Percentiles rank a stretch among this genome's conserved stretches.
These are phyloP conservation scores for Curvularia lunata DNA, from an alignment of 2,329 filamentous ascomycete species.

Conservation along the genomic window DNA sequence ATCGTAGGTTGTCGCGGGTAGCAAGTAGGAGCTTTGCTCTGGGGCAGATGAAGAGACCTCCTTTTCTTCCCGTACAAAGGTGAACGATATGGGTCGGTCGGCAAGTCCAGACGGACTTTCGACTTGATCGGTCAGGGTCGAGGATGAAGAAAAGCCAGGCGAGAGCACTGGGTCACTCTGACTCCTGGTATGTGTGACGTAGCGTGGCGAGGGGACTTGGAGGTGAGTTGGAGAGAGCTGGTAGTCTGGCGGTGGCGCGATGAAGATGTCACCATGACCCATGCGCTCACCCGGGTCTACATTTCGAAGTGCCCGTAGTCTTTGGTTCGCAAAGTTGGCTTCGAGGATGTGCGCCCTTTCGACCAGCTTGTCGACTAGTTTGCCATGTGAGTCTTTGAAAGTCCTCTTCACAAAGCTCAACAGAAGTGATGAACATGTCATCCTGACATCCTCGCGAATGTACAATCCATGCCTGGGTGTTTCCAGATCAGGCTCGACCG, in stretches of 20 bases:
- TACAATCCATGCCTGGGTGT: slow-evolving; percentile 74
- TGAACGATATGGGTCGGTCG: slow-evolving; percentile 21
- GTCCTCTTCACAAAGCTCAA: slow-evolving; percentile 81
- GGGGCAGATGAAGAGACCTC: slow-evolving; percentile 20
- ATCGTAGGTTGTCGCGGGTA: slow-evolving; percentile 34
- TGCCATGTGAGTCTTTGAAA: slow-evolving; percentile 74
- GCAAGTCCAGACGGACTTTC: slow-evolving; percentile 17
- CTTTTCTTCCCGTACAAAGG: slow-evolving; percentile 19
- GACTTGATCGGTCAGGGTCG: slow-evolving; percentile 22
- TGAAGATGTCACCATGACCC: slow-evolving; percentile 44
- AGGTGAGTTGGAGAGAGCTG: slow-evolving; percentile 17
- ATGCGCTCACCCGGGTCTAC: slow-evolving; percentile 42
- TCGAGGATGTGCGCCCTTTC: slow-evolving; percentile 48
- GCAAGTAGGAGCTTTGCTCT: slow-evolving; percentile 23
- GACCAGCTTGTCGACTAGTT: slow-evolving; percentile 65
- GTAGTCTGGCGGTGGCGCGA: slow-evolving; percentile 46
- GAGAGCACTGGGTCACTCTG: slow-evolving; percentile 31
- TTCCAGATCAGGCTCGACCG: slow-evolving; percentile 69
- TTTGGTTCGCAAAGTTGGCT: slow-evolving; percentile 42
- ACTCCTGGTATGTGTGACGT: slow-evolving; percentile 26
- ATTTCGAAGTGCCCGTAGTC: slow-evolving; percentile 39
- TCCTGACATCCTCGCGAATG: slow-evolving; percentile 82
- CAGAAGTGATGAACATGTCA: slow-evolving; percentile 80
- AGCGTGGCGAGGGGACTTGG: slow-evolving; percentile 19
- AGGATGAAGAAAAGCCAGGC: slow-evolving; percentile 29